phyloP scores from a whole-genome alignment of 164 flowering plant species.

The Liriodendron chinense region DNA sequence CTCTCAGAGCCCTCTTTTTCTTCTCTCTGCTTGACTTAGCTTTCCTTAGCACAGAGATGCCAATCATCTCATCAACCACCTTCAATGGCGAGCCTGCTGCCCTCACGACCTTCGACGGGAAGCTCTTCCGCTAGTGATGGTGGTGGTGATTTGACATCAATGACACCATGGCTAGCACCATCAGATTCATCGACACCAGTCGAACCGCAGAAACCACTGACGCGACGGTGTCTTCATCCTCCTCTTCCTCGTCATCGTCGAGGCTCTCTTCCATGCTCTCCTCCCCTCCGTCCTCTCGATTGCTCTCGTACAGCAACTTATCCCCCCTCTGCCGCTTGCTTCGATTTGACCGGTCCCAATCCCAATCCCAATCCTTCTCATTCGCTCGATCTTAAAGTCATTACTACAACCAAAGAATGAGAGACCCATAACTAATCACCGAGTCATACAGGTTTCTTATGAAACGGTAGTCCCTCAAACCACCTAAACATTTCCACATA shows the following conservation, averaged over 20 bases:
- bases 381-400: slow-evolving; percentile 64
- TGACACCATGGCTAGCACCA: slow-evolving; percentile 21
- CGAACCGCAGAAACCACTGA: slow-evolving; percentile 26
- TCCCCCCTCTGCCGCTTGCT: slow-evolving; percentile 65
- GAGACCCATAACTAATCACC: too few species aligned
- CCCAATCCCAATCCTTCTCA: slow-evolving; percentile 29
- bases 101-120: slow-evolving; percentile 51
- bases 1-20: neutral
- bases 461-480: too few species aligned
- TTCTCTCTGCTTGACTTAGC: slow-evolving; percentile 57
- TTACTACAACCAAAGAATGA: too few species aligned
- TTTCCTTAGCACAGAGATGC: slow-evolving; percentile 84
- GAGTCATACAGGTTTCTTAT: too few species aligned
- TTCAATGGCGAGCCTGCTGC: slow-evolving; percentile 38
- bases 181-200: slow-evolving; percentile 44
- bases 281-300: slow-evolving; percentile 59
- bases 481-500: too few species aligned
- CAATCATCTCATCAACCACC: slow-evolving; percentile 86
- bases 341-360: slow-evolving; percentile 54
- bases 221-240: slow-evolving; percentile 52
- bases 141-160: slow-evolving; percentile 28
- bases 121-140: slow-evolving; percentile 47
- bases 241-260: slow-evolving; percentile 79
- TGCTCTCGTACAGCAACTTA: slow-evolving; percentile 49
- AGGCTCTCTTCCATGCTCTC: slow-evolving; percentile 78